Percentiles rank a stretch among this genome's conserved stretches.
Conservation (phyloP, 1,284 basidiomycete genomes). For the Rhodotorula sp. region DNA sequence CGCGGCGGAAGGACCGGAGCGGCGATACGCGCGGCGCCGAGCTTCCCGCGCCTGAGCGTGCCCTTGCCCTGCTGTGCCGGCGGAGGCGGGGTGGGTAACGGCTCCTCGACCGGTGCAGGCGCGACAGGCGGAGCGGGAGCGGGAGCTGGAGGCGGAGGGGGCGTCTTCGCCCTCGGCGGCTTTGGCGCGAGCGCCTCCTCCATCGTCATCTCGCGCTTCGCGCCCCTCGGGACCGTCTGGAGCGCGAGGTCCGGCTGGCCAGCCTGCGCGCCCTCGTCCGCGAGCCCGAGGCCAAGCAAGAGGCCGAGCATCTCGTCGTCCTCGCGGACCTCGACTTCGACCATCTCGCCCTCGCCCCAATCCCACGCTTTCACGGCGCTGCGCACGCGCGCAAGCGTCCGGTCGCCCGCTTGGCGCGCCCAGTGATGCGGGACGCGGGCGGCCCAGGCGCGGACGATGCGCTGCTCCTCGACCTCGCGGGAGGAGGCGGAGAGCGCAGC, state of each 20-base stretch:
- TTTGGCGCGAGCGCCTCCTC: slow-evolving; percentile 28
- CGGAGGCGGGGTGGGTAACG: background rate
- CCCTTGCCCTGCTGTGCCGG: background rate
- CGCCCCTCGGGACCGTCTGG: slow-evolving; percentile 29
- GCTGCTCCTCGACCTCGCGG: slow-evolving; percentile 29
- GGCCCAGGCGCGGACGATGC: slow-evolving; percentile 34
- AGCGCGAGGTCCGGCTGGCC: slow-evolving; percentile 11
- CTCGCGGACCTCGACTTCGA: slow-evolving; percentile 34
- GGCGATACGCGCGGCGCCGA: slow-evolving; percentile 24
- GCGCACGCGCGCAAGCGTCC: slow-evolving; percentile 27
- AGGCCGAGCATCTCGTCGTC: slow-evolving; percentile 35
- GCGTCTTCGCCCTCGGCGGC: slow-evolving; percentile 4
- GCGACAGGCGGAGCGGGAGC: background rate
- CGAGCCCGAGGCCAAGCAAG: slow-evolving; percentile 26
- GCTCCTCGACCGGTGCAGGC: background rate
- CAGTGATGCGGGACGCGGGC: slow-evolving; percentile 30
- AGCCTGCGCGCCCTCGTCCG: background rate
- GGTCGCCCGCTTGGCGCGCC: slow-evolving; percentile 31
- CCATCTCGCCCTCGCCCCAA: slow-evolving; percentile 28
- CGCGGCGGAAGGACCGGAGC: slow-evolving; percentile 3
- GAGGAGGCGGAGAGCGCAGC: background rate
- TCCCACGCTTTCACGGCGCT: slow-evolving; percentile 24
- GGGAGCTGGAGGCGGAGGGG: slow-evolving; percentile 3
- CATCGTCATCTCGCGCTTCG: slow-evolving; percentile 33
- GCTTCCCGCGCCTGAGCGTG: slow-evolving; percentile 18